A percentile compares a stretch with the other conserved stretches of the same genome.
Evolutionary conservation across 345 rosid species (phyloP).

Genomic region (Syzygium aqueum): DNA sequence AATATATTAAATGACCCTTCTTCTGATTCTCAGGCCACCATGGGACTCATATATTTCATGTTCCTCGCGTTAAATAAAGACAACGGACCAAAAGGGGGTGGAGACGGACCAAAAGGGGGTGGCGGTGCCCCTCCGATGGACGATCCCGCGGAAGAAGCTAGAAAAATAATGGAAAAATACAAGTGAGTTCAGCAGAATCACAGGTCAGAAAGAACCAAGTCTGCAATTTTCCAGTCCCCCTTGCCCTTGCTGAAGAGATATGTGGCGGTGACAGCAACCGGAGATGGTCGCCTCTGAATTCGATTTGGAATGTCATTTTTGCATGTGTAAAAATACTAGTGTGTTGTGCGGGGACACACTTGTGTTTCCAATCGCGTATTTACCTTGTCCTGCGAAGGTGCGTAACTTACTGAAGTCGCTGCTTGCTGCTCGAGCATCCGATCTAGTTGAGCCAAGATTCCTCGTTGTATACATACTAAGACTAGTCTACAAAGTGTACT

Average conservation of each 20-base stretch:
- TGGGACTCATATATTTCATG: slow-evolving; percentile 81
- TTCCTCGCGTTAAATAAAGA: slow-evolving; percentile 87
- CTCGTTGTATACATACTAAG: neutral
- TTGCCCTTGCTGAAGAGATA: neutral
- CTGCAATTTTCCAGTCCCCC: neutral
- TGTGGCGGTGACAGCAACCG: neutral
- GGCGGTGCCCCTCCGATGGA: slow-evolving; percentile 26
- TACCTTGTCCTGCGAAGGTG: neutral
- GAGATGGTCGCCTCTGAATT: neutral
- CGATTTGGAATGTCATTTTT: neutral
- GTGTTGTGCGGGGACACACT: neutral
- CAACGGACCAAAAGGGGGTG: slow-evolving; percentile 36
- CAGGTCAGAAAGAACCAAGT: neutral
- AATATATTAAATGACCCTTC: neutral
- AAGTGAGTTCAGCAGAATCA: slow-evolving; percentile 25
- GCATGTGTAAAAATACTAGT: neutral
- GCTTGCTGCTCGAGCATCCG: neutral
- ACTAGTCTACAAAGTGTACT: neutral
- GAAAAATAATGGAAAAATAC: slow-evolving; percentile 91
- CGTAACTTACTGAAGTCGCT: neutral
- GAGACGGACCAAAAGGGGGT: slow-evolving; percentile 10
- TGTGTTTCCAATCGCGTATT: neutral
- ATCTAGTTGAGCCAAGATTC: neutral
- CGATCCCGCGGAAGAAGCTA: slow-evolving; percentile 68
- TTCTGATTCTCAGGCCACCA: slow-evolving; percentile 54